A percentile compares a stretch with the other conserved stretches of the same genome.
These are phyloP conservation scores for Yamadazyma jaroonii DNA, from an alignment of 1,139 yeast genomes.

Conservation along the genomic window DNA sequence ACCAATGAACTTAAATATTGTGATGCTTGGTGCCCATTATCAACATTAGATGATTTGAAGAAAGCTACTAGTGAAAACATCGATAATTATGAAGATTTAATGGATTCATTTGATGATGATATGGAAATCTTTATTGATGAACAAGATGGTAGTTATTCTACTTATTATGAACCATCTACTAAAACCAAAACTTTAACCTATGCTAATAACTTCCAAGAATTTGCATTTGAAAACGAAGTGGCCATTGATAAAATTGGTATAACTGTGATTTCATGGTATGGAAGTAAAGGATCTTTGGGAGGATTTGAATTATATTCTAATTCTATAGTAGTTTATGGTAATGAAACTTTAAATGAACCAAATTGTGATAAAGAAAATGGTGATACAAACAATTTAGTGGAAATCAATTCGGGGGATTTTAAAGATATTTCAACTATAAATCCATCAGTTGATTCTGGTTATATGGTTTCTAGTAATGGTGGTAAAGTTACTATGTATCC, in stretches of 20 bases:
- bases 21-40: slow-evolving; percentile 86
- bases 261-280: slow-evolving; percentile 70
- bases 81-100: slow-evolving; percentile 19
- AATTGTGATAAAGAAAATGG: slow-evolving; percentile 42
- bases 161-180: slow-evolving; percentile 39
- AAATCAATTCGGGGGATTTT: slow-evolving; percentile 31
- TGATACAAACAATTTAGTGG: slow-evolving; percentile 33
- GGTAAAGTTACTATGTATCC: slow-evolving; percentile 64
- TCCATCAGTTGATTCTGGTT: slow-evolving; percentile 30
- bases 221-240: slow-evolving; percentile 70
- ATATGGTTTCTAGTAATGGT: slow-evolving; percentile 29
- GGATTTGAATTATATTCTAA: slow-evolving; percentile 76
- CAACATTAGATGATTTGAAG: slow-evolving; percentile 28
- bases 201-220: slow-evolving; percentile 65
- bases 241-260: slow-evolving; percentile 62
- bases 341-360: slow-evolving; percentile 68
- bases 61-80: slow-evolving; percentile 22
- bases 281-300: slow-evolving; percentile 60
- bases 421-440: slow-evolving; percentile 26
- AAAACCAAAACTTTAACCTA: slow-evolving; percentile 47
- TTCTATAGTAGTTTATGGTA: slow-evolving; percentile 64
- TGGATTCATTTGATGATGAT: slow-evolving; percentile 23
- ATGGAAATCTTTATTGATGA: slow-evolving; percentile 29
- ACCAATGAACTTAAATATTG: slow-evolving; percentile 58
- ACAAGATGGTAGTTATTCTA: slow-evolving; percentile 34